Evolutionary conservation across 306 rosid species (phyloP).

Genomic region (Gastrolobium villosum): DNA sequence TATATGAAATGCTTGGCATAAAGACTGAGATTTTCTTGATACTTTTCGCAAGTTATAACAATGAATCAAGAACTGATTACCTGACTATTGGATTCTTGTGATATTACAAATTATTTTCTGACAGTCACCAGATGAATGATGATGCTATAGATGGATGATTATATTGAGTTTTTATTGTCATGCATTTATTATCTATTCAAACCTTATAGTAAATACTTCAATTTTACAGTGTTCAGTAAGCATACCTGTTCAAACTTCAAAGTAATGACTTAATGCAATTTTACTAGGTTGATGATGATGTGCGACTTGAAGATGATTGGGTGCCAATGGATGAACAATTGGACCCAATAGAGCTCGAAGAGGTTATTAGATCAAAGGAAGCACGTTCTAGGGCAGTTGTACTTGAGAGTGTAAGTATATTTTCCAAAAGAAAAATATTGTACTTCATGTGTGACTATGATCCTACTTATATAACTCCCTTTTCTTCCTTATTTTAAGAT

Average conservation of each 20-base stretch:
- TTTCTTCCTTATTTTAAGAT: constrained; percentile 65
- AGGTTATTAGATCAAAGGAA: constrained; percentile 81
- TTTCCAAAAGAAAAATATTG: neutral
- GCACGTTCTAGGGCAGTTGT: constrained; percentile 97
- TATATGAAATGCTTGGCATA: neutral
- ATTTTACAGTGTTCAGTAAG: constrained; percentile 35
- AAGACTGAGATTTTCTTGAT: constrained; percentile 3
- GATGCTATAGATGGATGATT: neutral
- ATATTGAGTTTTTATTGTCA: constrained; percentile 28
- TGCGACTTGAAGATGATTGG: constrained; percentile 99
- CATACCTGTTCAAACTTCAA: constrained; percentile 38
- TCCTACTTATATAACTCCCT: constrained; percentile 14
- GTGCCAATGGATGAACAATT: constrained; percentile 94
- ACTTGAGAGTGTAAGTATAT: constrained; percentile 90
- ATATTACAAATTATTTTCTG: neutral
- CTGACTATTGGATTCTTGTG: constrained; percentile 33
- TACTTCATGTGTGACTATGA: constrained; percentile 19
- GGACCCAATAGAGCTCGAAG: constrained; percentile 81
- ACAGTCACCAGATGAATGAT: constrained; percentile 24
- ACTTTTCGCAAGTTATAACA: neutral
- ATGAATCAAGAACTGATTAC: neutral
- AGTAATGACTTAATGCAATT: constrained; percentile 44
- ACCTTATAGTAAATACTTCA: constrained; percentile 24
- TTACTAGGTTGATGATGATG: constrained; percentile 79
- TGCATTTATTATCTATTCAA: constrained; percentile 30